A percentile compares a stretch with the other conserved stretches of the same genome.
phyloP scores from a whole-genome alignment of 1,284 basidiomycete species.

The Xerocomus nothofagi region DNA sequence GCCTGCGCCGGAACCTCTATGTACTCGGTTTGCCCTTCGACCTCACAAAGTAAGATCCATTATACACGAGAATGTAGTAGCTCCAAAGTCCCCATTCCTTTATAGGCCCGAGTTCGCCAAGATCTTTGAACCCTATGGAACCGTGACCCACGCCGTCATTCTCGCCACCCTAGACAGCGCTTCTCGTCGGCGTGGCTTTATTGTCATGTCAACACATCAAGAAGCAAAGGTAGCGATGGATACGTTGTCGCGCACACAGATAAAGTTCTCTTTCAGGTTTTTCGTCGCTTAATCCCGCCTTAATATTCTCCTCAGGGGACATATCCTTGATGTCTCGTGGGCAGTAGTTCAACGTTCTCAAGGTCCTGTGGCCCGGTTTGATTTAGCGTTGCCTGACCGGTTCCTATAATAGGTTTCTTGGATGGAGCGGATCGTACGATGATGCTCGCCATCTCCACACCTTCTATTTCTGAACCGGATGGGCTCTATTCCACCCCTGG shows the following conservation, averaged over 20 bases:
- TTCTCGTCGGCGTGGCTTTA: slow-evolving; percentile 74
- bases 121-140: slow-evolving; percentile 62
- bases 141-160: slow-evolving; percentile 70
- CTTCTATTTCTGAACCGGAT: slow-evolving; percentile 33
- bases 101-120: slow-evolving; percentile 58
- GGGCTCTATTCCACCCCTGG: slow-evolving; percentile 21
- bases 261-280: slow-evolving; percentile 43
- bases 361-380: slow-evolving; percentile 41
- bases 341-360: slow-evolving; percentile 80
- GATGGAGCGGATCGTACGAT: slow-evolving; percentile 76
- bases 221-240: slow-evolving; percentile 69
- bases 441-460: slow-evolving; percentile 48
- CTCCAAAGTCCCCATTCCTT: not conserved
- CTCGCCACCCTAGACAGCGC: slow-evolving; percentile 78
- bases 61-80: not conserved
- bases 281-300: not conserved
- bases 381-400: slow-evolving; percentile 7
- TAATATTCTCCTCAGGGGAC: slow-evolving; percentile 46
- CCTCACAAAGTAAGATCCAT: slow-evolving; percentile 59
- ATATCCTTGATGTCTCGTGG: slow-evolving; percentile 75
- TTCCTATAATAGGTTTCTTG: slow-evolving; percentile 55
- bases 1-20: slow-evolving; percentile 72
- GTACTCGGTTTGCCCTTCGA: slow-evolving; percentile 78
- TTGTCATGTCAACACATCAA: slow-evolving; percentile 71
- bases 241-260: slow-evolving; percentile 60